Conservation (phyloP, 768 basidiomycete species). For the Suillus brevipes region DNA sequence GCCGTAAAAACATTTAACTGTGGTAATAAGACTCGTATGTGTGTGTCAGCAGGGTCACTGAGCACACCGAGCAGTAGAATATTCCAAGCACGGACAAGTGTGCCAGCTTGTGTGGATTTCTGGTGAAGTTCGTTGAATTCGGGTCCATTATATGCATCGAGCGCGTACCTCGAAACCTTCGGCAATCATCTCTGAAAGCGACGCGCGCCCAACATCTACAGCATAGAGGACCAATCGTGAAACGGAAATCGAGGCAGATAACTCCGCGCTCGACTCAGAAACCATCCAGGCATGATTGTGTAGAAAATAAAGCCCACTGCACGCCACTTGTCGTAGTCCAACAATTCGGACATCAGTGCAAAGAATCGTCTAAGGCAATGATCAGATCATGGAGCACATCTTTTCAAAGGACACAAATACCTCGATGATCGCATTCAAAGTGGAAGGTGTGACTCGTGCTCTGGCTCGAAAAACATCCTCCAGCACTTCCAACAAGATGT, state of each 20-base stretch:
- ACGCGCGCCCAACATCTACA: constrained; percentile 41
- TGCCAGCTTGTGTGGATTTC: constrained; percentile 36
- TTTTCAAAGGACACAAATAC: constrained; percentile 33
- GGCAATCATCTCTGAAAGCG: constrained; percentile 40
- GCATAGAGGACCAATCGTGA: constrained; percentile 55
- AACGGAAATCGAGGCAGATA: constrained; percentile 50
- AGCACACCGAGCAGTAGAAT: constrained; percentile 57
- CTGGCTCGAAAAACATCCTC: constrained; percentile 56
- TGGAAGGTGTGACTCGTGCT: constrained; percentile 47
- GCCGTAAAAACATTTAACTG: constrained; percentile 52
- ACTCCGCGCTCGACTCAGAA: constrained; percentile 49
- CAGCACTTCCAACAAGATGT: constrained; percentile 50
- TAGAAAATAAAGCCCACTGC: constrained; percentile 54
- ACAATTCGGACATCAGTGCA: constrained; percentile 31
- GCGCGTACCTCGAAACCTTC: constrained; percentile 35
- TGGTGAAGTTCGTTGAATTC: constrained; percentile 15
- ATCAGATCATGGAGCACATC: constrained; percentile 4
- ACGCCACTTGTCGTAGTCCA: constrained; percentile 35
- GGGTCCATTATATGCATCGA: constrained; percentile 17
- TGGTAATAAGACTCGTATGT: constrained; percentile 43
- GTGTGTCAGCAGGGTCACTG: constrained; percentile 29
- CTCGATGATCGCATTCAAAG: constrained; percentile 53
- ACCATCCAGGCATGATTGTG: constrained; percentile 50
- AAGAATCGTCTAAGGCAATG: constrained; percentile 29
- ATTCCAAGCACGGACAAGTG: constrained; percentile 64